A percentile compares a stretch with the other conserved stretches of the same genome.
These are phyloP conservation scores for Saccharum spontaneum DNA, from an alignment of 176 grass and related monocot genomes.

Conservation along the genomic window DNA sequence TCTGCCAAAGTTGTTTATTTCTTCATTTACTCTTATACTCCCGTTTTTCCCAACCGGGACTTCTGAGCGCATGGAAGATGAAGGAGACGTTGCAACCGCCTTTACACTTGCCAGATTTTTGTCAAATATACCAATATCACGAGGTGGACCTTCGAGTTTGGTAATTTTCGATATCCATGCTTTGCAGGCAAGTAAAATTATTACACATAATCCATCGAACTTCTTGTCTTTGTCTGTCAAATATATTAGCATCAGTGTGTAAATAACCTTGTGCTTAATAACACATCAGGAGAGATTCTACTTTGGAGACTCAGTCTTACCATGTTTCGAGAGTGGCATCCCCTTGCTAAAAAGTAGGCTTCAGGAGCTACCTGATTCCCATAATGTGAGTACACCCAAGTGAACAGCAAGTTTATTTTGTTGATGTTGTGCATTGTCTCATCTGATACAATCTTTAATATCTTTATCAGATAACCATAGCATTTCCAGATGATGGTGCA, in stretches of 20 bases:
- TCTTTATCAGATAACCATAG: constrained; percentile 81
- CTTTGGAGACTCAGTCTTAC: constrained; percentile 91
- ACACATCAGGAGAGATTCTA: constrained; percentile 86
- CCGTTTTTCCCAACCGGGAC: constrained; percentile 98
- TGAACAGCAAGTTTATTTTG: neutral
- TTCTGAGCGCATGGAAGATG: constrained; percentile 92
- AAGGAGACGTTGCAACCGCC: constrained; percentile 89
- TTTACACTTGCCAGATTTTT: constrained; percentile 91
- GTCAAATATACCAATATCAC: constrained; percentile 89
- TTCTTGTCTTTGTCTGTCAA: neutral
- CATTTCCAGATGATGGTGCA: constrained; percentile 95
- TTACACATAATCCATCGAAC: neutral
- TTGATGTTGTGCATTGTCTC: constrained; percentile 5
- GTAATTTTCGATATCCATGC: constrained; percentile 96
- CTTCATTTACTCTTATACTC: constrained; percentile 86
- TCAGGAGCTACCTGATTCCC: constrained; percentile 76
- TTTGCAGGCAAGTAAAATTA: constrained; percentile 64
- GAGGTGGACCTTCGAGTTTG: constrained; percentile 87
- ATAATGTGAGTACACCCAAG: constrained; percentile 64
- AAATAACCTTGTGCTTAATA: constrained; percentile 27
- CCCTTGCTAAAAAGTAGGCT: constrained; percentile 76
- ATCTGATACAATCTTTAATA: constrained; percentile 35
- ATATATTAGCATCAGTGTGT: neutral
- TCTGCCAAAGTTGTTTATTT: constrained; percentile 79
- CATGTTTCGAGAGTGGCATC: constrained; percentile 96